Evolutionary conservation across 208 protist species (phyloP).

Genomic region (Leishmania lainsoni): DNA sequence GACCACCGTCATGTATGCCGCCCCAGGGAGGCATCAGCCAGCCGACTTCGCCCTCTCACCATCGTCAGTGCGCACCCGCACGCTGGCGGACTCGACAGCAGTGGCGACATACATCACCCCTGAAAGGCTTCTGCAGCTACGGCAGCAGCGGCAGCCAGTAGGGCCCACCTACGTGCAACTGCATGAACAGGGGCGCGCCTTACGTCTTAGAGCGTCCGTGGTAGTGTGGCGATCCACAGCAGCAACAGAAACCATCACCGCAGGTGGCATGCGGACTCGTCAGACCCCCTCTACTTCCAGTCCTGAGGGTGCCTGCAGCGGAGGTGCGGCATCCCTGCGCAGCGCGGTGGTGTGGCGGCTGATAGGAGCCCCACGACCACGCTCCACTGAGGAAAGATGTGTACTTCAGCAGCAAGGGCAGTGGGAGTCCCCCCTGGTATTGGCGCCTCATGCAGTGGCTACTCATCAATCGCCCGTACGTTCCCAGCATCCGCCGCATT

Average conservation of each 20-base stretch:
- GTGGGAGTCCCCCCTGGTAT: neutral
- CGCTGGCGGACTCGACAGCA: neutral
- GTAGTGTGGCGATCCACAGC: neutral
- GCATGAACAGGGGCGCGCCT: conserved; percentile 2
- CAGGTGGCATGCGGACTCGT: neutral
- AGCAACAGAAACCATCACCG: neutral
- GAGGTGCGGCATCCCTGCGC: neutral
- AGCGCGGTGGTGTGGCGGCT: conserved; percentile 30
- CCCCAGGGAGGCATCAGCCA: neutral
- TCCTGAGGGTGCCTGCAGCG: neutral
- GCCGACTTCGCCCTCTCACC: neutral
- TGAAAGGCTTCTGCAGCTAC: neutral
- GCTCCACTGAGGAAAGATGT: neutral
- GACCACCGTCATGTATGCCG: neutral
- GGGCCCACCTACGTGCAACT: conserved; percentile 24
- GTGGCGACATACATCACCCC: neutral
- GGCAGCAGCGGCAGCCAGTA: neutral
- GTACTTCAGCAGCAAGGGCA: neutral
- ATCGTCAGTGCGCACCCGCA: conserved; percentile 1
- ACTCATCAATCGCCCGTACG: neutral
- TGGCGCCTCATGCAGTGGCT: neutral
- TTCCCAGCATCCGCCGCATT: neutral
- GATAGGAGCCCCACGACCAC: conserved; percentile 6
- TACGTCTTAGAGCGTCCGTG: neutral
- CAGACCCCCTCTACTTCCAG: neutral